Conservation (phyloP, 129 eudicot species). For the Dittrichia graveolens region DNA sequence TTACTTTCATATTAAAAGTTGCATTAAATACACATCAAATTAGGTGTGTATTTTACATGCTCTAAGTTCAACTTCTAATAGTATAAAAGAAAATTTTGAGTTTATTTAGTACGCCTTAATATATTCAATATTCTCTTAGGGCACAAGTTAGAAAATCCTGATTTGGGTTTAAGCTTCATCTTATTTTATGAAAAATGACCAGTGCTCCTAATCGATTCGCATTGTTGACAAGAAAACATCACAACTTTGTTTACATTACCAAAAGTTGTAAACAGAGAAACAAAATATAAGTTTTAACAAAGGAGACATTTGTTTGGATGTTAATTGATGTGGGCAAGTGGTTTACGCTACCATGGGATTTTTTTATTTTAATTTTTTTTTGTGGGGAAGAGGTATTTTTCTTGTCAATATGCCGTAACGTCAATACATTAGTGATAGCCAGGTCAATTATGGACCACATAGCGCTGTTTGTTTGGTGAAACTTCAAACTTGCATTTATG, state of each 20-base stretch:
- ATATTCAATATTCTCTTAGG: too few relatives aligned
- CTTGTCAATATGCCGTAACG: background rate
- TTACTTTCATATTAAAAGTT: too few relatives aligned
- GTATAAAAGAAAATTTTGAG: too few relatives aligned
- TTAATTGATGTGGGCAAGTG: background rate
- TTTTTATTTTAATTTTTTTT: too few relatives aligned
- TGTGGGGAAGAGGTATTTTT: background rate
- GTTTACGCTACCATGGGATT: background rate
- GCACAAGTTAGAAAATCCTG: background rate
- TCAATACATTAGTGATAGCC: background rate
- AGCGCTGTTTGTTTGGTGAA: background rate
- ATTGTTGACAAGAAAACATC: background rate
- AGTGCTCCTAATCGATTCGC: background rate
- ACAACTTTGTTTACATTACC: background rate
- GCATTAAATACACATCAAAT: too few relatives aligned
- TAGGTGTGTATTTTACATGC: too few relatives aligned
- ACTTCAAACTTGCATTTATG: too few relatives aligned
- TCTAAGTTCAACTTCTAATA: too few relatives aligned
- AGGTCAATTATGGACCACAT: background rate
- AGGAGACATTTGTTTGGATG: background rate
- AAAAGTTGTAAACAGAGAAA: background rate
- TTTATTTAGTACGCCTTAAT: too few relatives aligned
- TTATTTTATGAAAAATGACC: background rate
- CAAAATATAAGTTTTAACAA: background rate
- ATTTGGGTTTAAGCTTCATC: background rate